These are phyloP conservation scores for Phytophthora crassamura DNA, from an alignment of 352 stramenopile species.

Conservation along the genomic window DNA sequence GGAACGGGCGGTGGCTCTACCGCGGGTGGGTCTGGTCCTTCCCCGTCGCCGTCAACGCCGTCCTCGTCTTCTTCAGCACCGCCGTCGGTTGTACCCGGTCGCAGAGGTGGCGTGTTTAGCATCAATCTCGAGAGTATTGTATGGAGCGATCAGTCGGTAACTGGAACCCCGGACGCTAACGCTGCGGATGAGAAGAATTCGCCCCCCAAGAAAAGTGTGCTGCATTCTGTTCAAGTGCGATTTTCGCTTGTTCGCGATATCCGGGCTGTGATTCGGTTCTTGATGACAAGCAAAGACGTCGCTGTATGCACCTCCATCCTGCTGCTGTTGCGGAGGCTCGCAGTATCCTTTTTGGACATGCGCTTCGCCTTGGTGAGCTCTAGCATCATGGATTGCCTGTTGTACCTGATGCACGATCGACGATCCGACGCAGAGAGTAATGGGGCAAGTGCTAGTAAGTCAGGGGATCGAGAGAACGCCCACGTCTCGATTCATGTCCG, in stretches of 20 bases:
- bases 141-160: constrained; percentile 70
- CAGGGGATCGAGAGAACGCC: constrained; percentile 1
- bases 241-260: constrained; percentile 80
- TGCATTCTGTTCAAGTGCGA: constrained; percentile 64
- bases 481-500: constrained; percentile 42
- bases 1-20: constrained; percentile 18
- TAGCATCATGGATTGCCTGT: constrained; percentile 74
- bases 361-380: constrained; percentile 79
- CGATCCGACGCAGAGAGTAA: constrained; percentile 16
- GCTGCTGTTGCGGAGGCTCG: constrained; percentile 60
- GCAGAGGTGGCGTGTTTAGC: constrained; percentile 73
- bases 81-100: constrained; percentile 31
- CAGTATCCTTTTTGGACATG: constrained; percentile 77
- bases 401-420: constrained; percentile 61
- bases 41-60: constrained; percentile 20
- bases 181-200: constrained; percentile 31
- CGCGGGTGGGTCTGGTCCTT: constrained; percentile 20
- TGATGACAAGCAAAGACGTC: constrained; percentile 64
- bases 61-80: constrained; percentile 28
- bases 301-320: constrained; percentile 61
- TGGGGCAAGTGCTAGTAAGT: background rate
- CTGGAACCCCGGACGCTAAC: constrained; percentile 23
- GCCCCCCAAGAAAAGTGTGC: constrained; percentile 32
- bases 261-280: constrained; percentile 64
- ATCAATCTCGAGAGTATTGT: constrained; percentile 85